Conservation (phyloP, 345 rosid genomes). For the Lenwebbia sp. region DNA sequence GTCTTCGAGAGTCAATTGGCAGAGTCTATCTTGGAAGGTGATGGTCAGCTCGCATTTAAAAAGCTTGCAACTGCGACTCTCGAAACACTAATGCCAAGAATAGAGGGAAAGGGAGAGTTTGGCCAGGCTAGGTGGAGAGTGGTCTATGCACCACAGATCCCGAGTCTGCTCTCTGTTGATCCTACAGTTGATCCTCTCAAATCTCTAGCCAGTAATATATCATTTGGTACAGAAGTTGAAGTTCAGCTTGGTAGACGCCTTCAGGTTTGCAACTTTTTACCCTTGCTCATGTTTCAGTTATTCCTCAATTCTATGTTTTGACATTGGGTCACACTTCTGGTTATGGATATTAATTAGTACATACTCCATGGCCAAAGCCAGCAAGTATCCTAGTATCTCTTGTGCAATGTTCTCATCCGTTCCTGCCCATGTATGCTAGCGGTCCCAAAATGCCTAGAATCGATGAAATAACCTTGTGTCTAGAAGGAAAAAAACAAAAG, state of each 20-base stretch:
- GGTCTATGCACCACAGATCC: constrained; percentile 97
- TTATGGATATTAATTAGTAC: background rate
- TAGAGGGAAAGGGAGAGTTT: constrained; percentile 95
- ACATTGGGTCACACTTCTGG: background rate
- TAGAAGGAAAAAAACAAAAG: background rate
- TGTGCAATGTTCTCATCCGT: background rate
- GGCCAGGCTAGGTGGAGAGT: constrained; percentile 99
- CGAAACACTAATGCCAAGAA: constrained; percentile 85
- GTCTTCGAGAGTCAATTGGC: constrained; percentile 93
- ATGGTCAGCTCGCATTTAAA: constrained; percentile 93
- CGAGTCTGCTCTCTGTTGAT: constrained; percentile 93
- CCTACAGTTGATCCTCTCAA: constrained; percentile 89
- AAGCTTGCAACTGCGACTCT: constrained; percentile 97
- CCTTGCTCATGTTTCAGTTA: background rate
- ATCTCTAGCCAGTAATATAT: constrained; percentile 78
- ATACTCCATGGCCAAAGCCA: background rate
- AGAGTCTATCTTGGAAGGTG: constrained; percentile 93
- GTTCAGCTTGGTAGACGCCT: constrained; percentile 93
- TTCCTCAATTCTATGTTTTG: background rate
- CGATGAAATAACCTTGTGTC: background rate
- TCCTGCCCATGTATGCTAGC: background rate
- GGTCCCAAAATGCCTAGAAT: background rate
- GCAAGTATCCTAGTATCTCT: background rate
- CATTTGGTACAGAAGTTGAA: constrained; percentile 92
- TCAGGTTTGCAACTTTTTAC: constrained; percentile 38